A percentile compares a stretch with the other conserved stretches of the same genome.
These are phyloP conservation scores for Rhytidiadelphus loreus DNA, from an alignment of 225 moss, liverwort and hornwort genomes.

Conservation along the genomic window DNA sequence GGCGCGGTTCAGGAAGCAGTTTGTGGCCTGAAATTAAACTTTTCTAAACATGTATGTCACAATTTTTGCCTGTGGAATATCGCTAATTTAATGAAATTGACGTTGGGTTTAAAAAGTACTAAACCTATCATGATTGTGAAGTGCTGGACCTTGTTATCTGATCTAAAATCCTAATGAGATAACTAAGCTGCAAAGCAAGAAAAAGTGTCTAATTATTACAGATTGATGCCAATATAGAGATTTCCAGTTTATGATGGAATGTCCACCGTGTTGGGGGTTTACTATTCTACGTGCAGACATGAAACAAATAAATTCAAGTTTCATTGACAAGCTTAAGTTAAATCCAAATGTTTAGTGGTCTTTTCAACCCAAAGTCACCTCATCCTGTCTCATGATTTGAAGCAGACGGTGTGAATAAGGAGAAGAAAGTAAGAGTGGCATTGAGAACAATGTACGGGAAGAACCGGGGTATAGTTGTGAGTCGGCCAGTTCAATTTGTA, in stretches of 20 bases:
- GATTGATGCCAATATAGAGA: background rate
- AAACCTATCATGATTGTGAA: background rate
- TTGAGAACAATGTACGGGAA: background rate
- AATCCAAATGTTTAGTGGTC: background rate
- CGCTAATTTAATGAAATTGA: background rate
- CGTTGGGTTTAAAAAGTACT: background rate
- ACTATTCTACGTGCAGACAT: background rate
- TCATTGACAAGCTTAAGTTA: background rate
- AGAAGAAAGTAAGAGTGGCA: background rate
- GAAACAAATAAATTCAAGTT: background rate
- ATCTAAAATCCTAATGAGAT: background rate
- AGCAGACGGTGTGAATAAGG: background rate
- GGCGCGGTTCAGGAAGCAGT: background rate
- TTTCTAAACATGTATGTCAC: background rate
- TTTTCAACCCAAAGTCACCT: background rate
- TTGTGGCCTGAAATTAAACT: background rate
- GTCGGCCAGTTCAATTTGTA: no score
- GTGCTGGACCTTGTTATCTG: background rate
- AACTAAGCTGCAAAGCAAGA: no score
- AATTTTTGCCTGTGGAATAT: background rate
- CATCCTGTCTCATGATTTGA: background rate
- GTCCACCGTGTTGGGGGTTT: background rate
- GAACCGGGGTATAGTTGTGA: no score
- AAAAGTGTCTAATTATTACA: background rate
- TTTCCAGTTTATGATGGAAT: background rate